Evolutionary conservation across 2,329 filamentous ascomycete species (phyloP), one percentile per base, ranked within the genome.

Genomic region (Colletotrichum phormii): DNA sequence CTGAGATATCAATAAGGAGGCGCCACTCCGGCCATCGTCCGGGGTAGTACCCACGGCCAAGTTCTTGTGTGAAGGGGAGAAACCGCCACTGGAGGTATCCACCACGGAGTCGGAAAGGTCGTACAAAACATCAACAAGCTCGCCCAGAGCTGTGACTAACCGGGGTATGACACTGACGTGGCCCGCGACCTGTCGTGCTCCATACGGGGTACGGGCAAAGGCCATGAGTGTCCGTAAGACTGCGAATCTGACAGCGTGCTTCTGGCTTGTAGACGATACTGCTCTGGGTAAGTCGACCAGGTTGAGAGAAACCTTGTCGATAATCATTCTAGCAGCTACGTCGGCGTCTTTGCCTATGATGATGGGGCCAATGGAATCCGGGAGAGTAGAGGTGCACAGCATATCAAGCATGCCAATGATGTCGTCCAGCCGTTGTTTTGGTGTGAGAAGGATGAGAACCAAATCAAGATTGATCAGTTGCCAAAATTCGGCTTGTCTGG

Each of bases 91-190:
- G 26, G 57, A 18, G 18, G 24, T 5, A 22, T 55, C 59, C 51
- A 73, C 67, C 4, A 66, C 53, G 18, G 73, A 70, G 55, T 65
- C 57, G 35, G 74, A 46, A 51, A 75, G 18, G 72, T 93, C 88
- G 78, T 95, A 93, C 24, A 98, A 83, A 75, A 93, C 90, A 75
- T 95, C 93, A 71, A 97, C 92, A 64, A 95, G 90, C 57, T 81
- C 83, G 63, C 84, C 85, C 15, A 90, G 80, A 4, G 93, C 90
- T 31, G 91, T 89, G 31, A 97, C 91, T 0, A 98, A 84, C 3
- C 94, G 90, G 1, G 94, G 94, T 18, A 97, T 89, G 13, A 91
- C 91, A 53, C 88, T 89, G 3, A 89, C 88, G 80, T 97, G 93
- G 5, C 85, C 83, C 0, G 92, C 93, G 9, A 98, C 87, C 58